These are phyloP conservation scores for Hericium alpestre DNA, from an alignment of 768 basidiomycete genomes.

Conservation along the genomic window DNA sequence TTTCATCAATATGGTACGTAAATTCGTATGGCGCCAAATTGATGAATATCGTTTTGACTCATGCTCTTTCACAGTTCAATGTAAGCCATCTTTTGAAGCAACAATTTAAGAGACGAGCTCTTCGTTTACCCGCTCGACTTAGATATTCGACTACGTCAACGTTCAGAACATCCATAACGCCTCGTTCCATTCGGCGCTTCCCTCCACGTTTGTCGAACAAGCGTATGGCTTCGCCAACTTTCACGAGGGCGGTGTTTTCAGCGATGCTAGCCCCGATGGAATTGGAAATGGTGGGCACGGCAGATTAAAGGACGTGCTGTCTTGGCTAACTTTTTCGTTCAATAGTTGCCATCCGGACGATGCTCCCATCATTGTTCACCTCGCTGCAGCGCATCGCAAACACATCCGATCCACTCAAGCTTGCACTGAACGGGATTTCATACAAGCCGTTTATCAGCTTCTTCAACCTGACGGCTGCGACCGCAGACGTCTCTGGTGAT, in stretches of 20 bases:
- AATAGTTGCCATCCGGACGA: slow-evolving; percentile 22
- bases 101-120: not conserved
- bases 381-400: slow-evolving; percentile 18
- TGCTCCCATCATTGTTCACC: slow-evolving; percentile 21
- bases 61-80: not conserved
- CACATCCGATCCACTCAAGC: slow-evolving; percentile 15
- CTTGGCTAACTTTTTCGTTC: slow-evolving; percentile 2
- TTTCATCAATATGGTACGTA: slow-evolving; percentile 18
- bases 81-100: not conserved
- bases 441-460: slow-evolving; percentile 28
- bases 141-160: slow-evolving; percentile 30
- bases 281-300: slow-evolving; percentile 21
- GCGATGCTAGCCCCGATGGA: slow-evolving; percentile 14
- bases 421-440: slow-evolving; percentile 20
- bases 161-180: slow-evolving; percentile 29
- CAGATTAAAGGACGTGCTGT: too few relatives aligned
- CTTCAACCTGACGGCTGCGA: slow-evolving; percentile 24
- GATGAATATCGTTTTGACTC: not conserved
- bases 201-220: slow-evolving; percentile 17
- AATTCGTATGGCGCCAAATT: not conserved
- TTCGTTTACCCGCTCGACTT: not conserved
- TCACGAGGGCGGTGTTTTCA: slow-evolving; percentile 31
- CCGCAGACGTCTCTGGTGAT: not conserved
- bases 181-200: slow-evolving; percentile 19
- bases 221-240: slow-evolving; percentile 29